A percentile compares a stretch with the other conserved stretches of the same genome.
phyloP scores from a whole-genome alignment of 106 monocot genomes.

The Dendrobium catenatum region DNA sequence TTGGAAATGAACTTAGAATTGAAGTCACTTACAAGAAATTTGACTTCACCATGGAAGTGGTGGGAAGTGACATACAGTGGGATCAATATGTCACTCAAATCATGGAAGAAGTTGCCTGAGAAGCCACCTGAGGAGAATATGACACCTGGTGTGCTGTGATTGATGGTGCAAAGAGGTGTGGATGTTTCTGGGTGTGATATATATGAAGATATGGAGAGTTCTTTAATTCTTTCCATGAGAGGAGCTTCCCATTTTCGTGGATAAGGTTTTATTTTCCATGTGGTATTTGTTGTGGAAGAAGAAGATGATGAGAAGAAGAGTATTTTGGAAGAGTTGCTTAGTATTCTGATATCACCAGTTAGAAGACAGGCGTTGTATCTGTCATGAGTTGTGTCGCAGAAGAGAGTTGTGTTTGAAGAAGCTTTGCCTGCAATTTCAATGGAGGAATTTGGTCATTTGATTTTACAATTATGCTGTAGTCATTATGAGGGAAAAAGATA shows the following conservation, averaged over 20 bases:
- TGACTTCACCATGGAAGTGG: slow-evolving; percentile 23
- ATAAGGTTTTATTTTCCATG: slow-evolving; percentile 22
- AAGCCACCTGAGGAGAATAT: slow-evolving; percentile 36
- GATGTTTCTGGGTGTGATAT: not conserved
- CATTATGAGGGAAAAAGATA: too few relatives aligned
- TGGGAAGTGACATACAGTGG: slow-evolving; percentile 34
- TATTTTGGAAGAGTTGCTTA: slow-evolving; percentile 12
- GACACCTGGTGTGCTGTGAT: slow-evolving; percentile 26
- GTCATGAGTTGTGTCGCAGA: slow-evolving; percentile 17
- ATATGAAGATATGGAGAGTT: slow-evolving; percentile 6
- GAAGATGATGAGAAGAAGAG: not conserved
- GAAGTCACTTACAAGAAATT: slow-evolving; percentile 24
- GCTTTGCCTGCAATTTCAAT: not conserved
- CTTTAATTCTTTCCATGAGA: slow-evolving; percentile 11
- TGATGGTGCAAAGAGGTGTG: slow-evolving; percentile 11
- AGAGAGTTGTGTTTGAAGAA: not conserved
- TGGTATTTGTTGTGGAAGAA: not conserved
- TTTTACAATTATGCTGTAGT: too few relatives aligned
- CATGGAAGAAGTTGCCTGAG: slow-evolving; percentile 41
- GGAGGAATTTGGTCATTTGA: not conserved
- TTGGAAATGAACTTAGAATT: slow-evolving; percentile 23
- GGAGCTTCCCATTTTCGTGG: slow-evolving; percentile 23
- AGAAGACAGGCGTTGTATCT: slow-evolving; percentile 18
- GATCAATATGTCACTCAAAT: slow-evolving; percentile 41
- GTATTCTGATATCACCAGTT: slow-evolving; percentile 16